Conservation (phyloP, 1,284 basidiomycete genomes). For the Phlebopus sp. region DNA sequence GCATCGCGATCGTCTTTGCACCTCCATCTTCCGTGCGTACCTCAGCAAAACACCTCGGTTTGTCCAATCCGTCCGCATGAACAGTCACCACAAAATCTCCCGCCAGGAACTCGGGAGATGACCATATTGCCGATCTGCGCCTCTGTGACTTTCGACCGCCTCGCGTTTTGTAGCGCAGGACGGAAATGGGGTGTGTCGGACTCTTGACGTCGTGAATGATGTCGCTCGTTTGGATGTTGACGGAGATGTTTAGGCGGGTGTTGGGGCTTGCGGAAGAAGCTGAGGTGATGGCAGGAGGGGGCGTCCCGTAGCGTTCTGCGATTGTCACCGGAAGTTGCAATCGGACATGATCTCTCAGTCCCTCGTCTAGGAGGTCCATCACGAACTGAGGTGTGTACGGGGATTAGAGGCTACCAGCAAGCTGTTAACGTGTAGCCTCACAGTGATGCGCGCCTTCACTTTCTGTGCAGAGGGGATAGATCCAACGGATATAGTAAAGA, state of each 20-base stretch:
- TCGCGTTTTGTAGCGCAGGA: constrained; percentile 34
- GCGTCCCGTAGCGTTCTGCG: constrained; percentile 49
- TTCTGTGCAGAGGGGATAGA: constrained; percentile 41
- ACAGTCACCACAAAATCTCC: constrained; percentile 48
- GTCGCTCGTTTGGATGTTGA: constrained; percentile 47
- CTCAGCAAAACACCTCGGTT: constrained; percentile 55
- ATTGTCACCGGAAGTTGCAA: constrained; percentile 50
- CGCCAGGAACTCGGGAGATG: constrained; percentile 39
- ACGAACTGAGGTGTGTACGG: constrained; percentile 25
- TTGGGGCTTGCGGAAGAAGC: constrained; percentile 28
- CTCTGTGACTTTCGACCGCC: constrained; percentile 36
- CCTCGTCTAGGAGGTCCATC: constrained; percentile 45
- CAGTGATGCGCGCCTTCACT: constrained; percentile 42
- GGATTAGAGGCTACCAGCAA: background rate
- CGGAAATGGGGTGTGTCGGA: constrained; percentile 40
- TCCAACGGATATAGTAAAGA: constrained; percentile 57
- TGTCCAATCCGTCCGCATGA: constrained; percentile 43
- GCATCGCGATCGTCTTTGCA: constrained; percentile 43
- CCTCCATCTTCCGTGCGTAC: constrained; percentile 25
- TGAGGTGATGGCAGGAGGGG: constrained; percentile 35
- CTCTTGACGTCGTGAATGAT: constrained; percentile 37
- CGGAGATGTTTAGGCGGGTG: constrained; percentile 39
- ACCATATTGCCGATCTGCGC: constrained; percentile 38
- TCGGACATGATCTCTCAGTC: constrained; percentile 44
- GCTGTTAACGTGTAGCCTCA: constrained; percentile 26